A percentile compares a stretch with the other conserved stretches of the same genome.
Conservation (phyloP, 345 rosid genomes). For the Crucihimalaya himalaica region DNA sequence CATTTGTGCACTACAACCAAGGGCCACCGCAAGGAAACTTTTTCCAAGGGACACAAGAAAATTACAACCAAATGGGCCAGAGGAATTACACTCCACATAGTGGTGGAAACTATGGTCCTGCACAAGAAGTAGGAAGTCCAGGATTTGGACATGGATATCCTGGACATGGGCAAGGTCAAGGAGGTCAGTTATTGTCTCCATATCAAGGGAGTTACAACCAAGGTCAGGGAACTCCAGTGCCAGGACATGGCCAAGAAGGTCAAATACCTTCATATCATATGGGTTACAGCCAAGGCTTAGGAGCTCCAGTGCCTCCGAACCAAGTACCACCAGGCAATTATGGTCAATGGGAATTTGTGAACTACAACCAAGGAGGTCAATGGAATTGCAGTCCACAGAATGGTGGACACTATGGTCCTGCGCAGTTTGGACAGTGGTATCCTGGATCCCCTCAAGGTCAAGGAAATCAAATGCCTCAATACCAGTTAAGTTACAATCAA, state of each 20-base stretch:
- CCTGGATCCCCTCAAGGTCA: slow-evolving; percentile 1
- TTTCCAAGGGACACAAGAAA: slow-evolving; percentile 36
- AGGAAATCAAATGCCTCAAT: slow-evolving; percentile 29
- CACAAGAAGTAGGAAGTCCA: slow-evolving; percentile 23
- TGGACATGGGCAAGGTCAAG: slow-evolving; percentile 32
- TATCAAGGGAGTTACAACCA: slow-evolving; percentile 42
- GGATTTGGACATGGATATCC: slow-evolving; percentile 18
- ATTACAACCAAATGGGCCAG: slow-evolving; percentile 39
- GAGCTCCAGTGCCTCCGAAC: slow-evolving; percentile 38
- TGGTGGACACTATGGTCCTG: slow-evolving; percentile 16
- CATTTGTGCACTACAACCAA: slow-evolving; percentile 40
- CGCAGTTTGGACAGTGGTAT: slow-evolving; percentile 29
- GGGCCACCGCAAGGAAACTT: slow-evolving; percentile 25
- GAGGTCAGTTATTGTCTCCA: slow-evolving; percentile 29
- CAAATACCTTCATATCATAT: slow-evolving; percentile 45
- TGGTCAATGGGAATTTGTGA: slow-evolving; percentile 43
- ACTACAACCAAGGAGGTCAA: slow-evolving; percentile 45
- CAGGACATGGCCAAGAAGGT: slow-evolving; percentile 41
- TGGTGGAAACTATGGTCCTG: slow-evolving; percentile 12
- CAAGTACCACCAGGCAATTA: slow-evolving; percentile 41
- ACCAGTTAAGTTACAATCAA: slow-evolving; percentile 30
- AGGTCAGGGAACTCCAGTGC: background rate
- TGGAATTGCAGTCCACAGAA: slow-evolving; percentile 37
- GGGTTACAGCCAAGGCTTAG: slow-evolving; percentile 50
- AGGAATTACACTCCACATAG: slow-evolving; percentile 35